These are phyloP conservation scores for Cercospora beticola DNA, from an alignment of 2,329 filamentous ascomycete species.

Conservation along the genomic window DNA sequence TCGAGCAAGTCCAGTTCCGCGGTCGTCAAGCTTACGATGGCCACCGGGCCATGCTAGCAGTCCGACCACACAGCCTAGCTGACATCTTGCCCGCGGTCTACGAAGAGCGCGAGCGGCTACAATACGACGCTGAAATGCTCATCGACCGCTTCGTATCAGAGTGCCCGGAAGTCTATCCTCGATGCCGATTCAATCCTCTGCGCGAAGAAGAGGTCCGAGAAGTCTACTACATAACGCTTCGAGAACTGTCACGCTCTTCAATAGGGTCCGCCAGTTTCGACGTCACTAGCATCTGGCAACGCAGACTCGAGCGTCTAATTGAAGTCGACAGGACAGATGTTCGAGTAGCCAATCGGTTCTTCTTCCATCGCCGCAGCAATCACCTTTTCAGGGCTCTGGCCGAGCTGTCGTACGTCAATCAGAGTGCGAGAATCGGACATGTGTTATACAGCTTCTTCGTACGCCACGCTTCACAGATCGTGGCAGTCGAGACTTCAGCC, in stretches of 20 bases:
- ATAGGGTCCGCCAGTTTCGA: not conserved
- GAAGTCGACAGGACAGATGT: conserved; percentile 8
- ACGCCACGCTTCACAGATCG: conserved; percentile 15
- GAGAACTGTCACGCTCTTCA: conserved; percentile 15
- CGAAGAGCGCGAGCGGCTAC: conserved; percentile 14
- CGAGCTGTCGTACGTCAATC: conserved; percentile 17
- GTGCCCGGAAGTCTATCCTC: conserved; percentile 17
- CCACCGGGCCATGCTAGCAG: conserved; percentile 10
- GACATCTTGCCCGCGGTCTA: conserved; percentile 12
- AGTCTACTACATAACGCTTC: conserved; percentile 18
- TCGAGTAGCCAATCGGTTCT: not conserved
- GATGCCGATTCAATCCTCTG: conserved; percentile 18
- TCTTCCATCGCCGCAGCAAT: conserved; percentile 15
- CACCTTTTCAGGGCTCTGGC: conserved; percentile 18
- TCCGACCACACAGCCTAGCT: conserved; percentile 12
- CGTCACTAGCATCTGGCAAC: conserved; percentile 6
- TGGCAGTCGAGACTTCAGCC: conserved; percentile 11
- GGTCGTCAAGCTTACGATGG: conserved; percentile 3
- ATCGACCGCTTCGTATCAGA: conserved; percentile 18
- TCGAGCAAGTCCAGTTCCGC: not conserved
- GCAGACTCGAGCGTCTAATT: conserved; percentile 13
- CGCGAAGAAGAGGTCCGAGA: conserved; percentile 19
- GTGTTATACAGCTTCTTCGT: conserved; percentile 16
- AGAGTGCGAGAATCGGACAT: conserved; percentile 10
- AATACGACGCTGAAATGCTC: conserved; percentile 14